Conservation (phyloP, 495 filamentous ascomycete genomes). For the Neurospora sublineolata region DNA sequence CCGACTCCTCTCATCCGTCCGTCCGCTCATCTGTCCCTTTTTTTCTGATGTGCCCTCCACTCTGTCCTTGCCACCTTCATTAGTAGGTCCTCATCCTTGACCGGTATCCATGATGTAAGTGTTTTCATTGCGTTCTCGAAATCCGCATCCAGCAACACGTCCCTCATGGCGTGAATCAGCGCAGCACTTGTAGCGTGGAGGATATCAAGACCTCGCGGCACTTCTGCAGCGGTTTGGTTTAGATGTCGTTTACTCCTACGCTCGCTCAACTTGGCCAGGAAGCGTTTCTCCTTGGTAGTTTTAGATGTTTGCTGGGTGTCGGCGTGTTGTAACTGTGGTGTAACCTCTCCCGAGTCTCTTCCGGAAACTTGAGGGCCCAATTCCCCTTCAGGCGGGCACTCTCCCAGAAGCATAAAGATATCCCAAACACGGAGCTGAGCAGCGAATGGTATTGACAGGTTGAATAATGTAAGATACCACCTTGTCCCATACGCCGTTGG, state of each 20-base stretch:
- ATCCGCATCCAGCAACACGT: slow-evolving; percentile 84
- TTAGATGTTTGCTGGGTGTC: not conserved
- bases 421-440: slow-evolving; percentile 99
- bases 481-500: slow-evolving; percentile 88
- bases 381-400: slow-evolving; percentile 29
- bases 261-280: not conserved
- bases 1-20: slow-evolving; percentile 1
- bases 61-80: slow-evolving; percentile 91
- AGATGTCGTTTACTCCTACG: not conserved
- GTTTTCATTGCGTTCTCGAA: slow-evolving; percentile 99
- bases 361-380: slow-evolving; percentile 11
- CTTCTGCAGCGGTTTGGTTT: not conserved
- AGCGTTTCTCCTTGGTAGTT: not conserved
- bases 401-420: slow-evolving; percentile 94
- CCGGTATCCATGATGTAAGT: slow-evolving; percentile 88
- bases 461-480: slow-evolving; percentile 98
- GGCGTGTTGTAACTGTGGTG: slow-evolving; percentile 4
- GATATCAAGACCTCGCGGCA: slow-evolving; percentile 55
- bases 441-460: slow-evolving; percentile 89
- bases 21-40: slow-evolving; percentile 16
- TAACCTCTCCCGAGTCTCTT: not conserved
- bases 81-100: slow-evolving; percentile 87
- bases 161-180: slow-evolving; percentile 81
- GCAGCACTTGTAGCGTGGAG: slow-evolving; percentile 86
- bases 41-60: slow-evolving; percentile 59